Conservation (phyloP, 495 filamentous ascomycete species). For the Glutinoglossum americanum region DNA sequence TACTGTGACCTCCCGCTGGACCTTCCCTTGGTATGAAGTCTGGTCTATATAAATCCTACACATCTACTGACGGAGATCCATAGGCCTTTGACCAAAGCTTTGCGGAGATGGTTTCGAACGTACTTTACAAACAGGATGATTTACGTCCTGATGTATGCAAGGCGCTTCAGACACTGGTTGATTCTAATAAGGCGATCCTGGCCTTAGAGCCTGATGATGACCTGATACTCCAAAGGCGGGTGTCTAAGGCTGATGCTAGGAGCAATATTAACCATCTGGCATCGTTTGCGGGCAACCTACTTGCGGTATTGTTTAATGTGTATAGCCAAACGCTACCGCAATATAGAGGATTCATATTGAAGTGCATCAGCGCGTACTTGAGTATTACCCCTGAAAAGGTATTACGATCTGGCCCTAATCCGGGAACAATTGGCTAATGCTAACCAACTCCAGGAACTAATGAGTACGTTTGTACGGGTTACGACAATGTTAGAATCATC, state of each 20-base stretch:
- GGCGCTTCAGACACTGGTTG: slow-evolving; percentile 64
- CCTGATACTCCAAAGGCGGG: slow-evolving; percentile 43
- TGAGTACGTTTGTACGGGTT: slow-evolving; percentile 71
- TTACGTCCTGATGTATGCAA: slow-evolving; percentile 70
- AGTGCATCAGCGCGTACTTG: slow-evolving; percentile 83
- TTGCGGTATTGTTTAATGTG: slow-evolving; percentile 93
- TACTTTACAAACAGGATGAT: slow-evolving; percentile 81
- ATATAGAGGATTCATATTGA: slow-evolving; percentile 67
- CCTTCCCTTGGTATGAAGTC: slow-evolving; percentile 25
- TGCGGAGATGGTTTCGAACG: slow-evolving; percentile 72
- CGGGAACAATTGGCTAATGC: slow-evolving; percentile 6
- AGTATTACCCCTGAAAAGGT: slow-evolving; percentile 59
- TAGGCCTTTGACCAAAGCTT: slow-evolving; percentile 56
- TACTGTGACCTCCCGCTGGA: slow-evolving; percentile 87
- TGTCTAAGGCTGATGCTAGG: slow-evolving; percentile 50
- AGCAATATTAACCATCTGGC: slow-evolving; percentile 63
- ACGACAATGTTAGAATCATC: slow-evolving; percentile 60
- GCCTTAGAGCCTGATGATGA: slow-evolving; percentile 38
- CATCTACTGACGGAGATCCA: not conserved
- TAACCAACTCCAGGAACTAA: slow-evolving; percentile 36
- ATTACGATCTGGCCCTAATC: not conserved
- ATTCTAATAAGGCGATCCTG: slow-evolving; percentile 67
- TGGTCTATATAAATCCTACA: not conserved
- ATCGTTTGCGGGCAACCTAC: slow-evolving; percentile 57
- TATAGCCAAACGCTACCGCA: slow-evolving; percentile 91